Conservation (phyloP, 73 alveolate species). For the Loxodes magnus region DNA sequence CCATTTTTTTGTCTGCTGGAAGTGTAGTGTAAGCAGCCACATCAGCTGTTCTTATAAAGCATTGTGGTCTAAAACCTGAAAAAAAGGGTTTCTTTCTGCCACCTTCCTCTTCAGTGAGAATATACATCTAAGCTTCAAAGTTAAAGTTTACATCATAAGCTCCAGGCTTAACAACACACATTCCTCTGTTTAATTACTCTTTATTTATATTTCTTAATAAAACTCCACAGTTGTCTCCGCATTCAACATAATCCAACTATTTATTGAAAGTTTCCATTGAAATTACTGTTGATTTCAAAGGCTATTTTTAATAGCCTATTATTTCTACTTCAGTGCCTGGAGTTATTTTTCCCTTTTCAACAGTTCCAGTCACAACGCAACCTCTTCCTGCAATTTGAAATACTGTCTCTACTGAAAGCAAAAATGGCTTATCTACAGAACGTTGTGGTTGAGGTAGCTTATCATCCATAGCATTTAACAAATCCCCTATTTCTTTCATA, state of each 20-base stretch:
- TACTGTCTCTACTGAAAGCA: conserved; percentile 60
- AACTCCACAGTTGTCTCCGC: conserved; percentile 93
- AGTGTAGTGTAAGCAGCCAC: conserved; percentile 44
- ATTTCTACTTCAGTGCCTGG: conserved; percentile 74
- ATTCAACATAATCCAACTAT: conserved; percentile 74
- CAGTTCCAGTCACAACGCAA: conserved; percentile 88
- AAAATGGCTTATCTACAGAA: conserved; percentile 51
- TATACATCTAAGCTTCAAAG: conserved; percentile 65
- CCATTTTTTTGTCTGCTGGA: conserved; percentile 61
- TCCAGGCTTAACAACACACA: conserved; percentile 56
- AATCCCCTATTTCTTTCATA: conserved; percentile 20
- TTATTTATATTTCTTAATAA: conserved; percentile 53
- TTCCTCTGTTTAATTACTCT: conserved; percentile 33
- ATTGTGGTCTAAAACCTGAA: conserved; percentile 76
- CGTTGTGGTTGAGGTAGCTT: conserved; percentile 45
- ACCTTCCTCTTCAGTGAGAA: conserved; percentile 90
- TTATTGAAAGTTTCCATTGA: conserved; percentile 83
- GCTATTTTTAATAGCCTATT: conserved; percentile 75
- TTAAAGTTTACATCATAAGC: conserved; percentile 37
- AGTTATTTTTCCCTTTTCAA: conserved; percentile 82
- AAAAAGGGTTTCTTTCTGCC: conserved; percentile 90
- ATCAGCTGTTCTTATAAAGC: conserved; percentile 81
- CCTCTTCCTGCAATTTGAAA: conserved; percentile 87
- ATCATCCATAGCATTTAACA: conserved; percentile 54
- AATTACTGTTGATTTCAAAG: conserved; percentile 35